phyloP scores from a whole-genome alignment of 2,329 filamentous ascomycete species.

The Trichophyton benhamiae region DNA sequence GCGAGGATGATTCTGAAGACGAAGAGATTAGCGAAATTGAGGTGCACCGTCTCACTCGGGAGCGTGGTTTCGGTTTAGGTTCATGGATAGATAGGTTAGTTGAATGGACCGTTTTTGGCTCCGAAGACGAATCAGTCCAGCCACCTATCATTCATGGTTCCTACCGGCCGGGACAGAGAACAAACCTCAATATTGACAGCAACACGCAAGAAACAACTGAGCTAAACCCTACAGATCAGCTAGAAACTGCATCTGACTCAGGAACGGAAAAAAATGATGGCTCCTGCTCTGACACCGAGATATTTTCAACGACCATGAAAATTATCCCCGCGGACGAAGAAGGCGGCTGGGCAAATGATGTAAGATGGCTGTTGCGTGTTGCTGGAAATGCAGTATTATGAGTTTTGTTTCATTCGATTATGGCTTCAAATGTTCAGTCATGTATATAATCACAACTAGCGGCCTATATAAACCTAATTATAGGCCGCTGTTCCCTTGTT shows the following conservation, averaged over 20 bases:
- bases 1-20: conserved; percentile 17
- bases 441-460: not conserved
- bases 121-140: conserved; percentile 35
- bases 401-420: not conserved
- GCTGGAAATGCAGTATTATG: conserved; percentile 24
- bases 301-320: not conserved
- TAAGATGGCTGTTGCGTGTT: conserved; percentile 45
- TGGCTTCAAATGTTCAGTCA: not conserved
- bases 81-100: conserved; percentile 46
- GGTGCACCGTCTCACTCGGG: conserved; percentile 39
- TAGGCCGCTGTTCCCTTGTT: not conserved
- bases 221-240: not conserved
- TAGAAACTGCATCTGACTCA: conserved; percentile 15
- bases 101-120: conserved; percentile 45
- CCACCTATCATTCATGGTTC: conserved; percentile 9
- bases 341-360: conserved; percentile 45
- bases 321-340: conserved; percentile 25
- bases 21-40: conserved; percentile 39
- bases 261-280: conserved; percentile 17
- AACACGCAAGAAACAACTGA: not conserved
- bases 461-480: not conserved
- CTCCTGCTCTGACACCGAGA: conserved; percentile 15
- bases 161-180: conserved; percentile 18
- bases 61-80: conserved; percentile 44
- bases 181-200: not conserved